Base-by-base conservation (phyloP, 768 basidiomycete genomes). In the Podaxis pistillaris region DNA sequence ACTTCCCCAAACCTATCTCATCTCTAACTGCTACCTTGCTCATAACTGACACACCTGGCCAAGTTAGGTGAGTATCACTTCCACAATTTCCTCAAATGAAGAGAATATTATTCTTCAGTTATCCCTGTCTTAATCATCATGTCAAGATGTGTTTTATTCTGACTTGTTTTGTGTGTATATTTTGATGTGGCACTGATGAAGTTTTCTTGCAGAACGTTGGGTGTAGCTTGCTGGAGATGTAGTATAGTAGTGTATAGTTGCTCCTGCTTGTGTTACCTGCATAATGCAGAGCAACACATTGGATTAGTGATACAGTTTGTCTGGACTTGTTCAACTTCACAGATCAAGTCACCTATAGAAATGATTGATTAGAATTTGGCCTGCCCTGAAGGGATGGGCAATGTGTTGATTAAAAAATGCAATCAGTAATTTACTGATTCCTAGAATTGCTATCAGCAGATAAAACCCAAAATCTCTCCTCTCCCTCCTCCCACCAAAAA, bases 61-160 rank as follows among this genome's bases (percentile, higher is more conserved):
- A 12, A 41, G 40, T 46, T 65, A 13, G 36, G 60, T 67, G 64
- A 64, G 65, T 56, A 12, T 28, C 30, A 37, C 24, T 61, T 47
- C n/a, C 24, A n/a, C 12, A 41, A 15, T 52, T 11, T 40, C 2
- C 51, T 51, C 50, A 61, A 37, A 63, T 46, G 79, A 81, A 78
- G 83, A 85, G 77, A 74, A 69, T 63, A 62, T 69, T 63, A 70
- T 68, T 75, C 75, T 79, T 81, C 84, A 88, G 85, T 88, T 87
- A 87, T 87, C 83, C 86, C 85, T 87, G 85, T 85, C 87, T 86
- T 85, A 87, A 87, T 78, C 64, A 66, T 69, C 61, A 66, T 86
- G 86, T 87, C 83, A 84, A 86, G 72, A 79, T 74, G 0, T 41
- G 17, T 40, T 50, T 15, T 41, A 6, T 38, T 60, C 58, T 60